These are phyloP conservation scores for Przewalskia tangutica DNA, from an alignment of 257 asterid genomes.

Conservation along the genomic window DNA sequence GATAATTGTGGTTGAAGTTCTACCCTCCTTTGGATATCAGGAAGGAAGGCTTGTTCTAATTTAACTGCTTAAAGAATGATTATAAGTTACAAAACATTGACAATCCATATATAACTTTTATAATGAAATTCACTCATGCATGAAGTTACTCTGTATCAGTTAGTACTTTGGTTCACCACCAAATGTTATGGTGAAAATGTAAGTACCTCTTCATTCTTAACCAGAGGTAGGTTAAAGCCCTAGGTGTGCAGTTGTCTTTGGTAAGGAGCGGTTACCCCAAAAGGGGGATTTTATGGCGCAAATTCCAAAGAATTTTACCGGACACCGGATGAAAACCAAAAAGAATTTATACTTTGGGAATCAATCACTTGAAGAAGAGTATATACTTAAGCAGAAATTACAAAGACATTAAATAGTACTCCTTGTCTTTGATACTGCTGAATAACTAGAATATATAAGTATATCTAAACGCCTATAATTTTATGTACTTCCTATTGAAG, in stretches of 20 bases:
- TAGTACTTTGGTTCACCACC: too few relatives aligned
- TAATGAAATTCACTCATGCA: too few relatives aligned
- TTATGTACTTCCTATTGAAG: constrained; percentile 6
- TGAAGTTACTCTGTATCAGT: too few relatives aligned
- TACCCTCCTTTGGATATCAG: not conserved
- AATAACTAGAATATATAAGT: not conserved
- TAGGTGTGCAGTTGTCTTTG: too few relatives aligned
- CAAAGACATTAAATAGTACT: not conserved
- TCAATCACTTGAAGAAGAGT: not conserved
- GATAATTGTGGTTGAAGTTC: not conserved
- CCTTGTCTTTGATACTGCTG: not conserved
- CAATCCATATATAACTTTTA: too few relatives aligned
- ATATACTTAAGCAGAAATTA: not conserved
- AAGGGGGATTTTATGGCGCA: too few relatives aligned
- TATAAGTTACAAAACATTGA: fast-evolving
- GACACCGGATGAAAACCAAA: too few relatives aligned
- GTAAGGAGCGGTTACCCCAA: too few relatives aligned
- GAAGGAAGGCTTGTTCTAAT: not conserved
- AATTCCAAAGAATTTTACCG: not conserved
- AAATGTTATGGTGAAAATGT: too few relatives aligned
- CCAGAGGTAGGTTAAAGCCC: too few relatives aligned
- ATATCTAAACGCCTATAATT: not conserved
- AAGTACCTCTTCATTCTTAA: too few relatives aligned
- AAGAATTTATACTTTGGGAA: not conserved
- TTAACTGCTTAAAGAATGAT: not conserved